These are phyloP conservation scores for Backusella sp. DNA, from an alignment of 192 early-diverging fungal species.

Conservation along the genomic window DNA sequence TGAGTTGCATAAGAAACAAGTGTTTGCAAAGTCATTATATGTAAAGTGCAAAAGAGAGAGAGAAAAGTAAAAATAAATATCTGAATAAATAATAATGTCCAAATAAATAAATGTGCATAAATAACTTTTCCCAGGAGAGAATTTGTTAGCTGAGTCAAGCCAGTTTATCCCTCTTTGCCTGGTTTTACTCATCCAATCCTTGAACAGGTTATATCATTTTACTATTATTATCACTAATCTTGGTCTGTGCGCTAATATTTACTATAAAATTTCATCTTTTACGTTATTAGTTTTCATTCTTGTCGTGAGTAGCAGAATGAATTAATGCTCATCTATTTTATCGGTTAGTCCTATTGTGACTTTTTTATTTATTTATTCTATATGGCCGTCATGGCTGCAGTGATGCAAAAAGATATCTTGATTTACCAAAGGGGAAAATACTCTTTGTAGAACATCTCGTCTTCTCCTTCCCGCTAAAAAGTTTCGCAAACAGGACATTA, in stretches of 20 bases:
- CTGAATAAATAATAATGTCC: neutral
- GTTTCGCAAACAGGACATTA: too few relatives aligned
- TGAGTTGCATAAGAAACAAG: constrained; percentile 29
- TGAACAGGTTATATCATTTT: too few relatives aligned
- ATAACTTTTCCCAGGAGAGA: neutral
- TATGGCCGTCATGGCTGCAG: too few relatives aligned
- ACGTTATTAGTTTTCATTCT: too few relatives aligned
- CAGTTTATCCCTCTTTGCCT: neutral
- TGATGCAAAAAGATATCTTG: too few relatives aligned
- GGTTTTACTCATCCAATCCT: neutral
- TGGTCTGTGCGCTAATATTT: neutral
- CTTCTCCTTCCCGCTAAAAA: too few relatives aligned
- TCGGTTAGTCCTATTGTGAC: neutral
- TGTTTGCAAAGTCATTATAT: neutral
- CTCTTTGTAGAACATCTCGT: too few relatives aligned
- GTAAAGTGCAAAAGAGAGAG: neutral
- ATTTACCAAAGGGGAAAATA: too few relatives aligned
- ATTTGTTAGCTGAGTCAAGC: neutral
- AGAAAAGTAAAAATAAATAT: neutral
- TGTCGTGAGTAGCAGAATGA: too few relatives aligned
- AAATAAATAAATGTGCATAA: neutral
- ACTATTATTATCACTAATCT: neutral
- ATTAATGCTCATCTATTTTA: neutral
- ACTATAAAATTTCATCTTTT: too few relatives aligned
- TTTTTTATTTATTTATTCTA: too few relatives aligned